Evolutionary conservation across 805 yeast species (phyloP).

Genomic region (Candida rishiriensis): DNA sequence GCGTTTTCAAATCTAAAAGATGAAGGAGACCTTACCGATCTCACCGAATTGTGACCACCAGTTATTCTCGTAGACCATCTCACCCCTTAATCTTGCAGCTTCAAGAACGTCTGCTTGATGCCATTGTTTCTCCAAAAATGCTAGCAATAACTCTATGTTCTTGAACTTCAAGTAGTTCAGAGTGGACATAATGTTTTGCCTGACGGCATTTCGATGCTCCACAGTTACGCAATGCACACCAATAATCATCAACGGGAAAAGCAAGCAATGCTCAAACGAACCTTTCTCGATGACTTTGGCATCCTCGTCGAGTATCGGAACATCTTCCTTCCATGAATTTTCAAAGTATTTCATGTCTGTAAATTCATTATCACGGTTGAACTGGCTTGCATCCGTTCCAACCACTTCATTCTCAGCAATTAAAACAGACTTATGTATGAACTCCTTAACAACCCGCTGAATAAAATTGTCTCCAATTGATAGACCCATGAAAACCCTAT

Average conservation of each 20-base stretch:
- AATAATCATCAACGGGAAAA: conserved; percentile 22
- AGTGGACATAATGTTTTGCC: conserved; percentile 9
- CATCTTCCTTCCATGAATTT: not conserved
- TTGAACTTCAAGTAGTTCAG: conserved; percentile 18
- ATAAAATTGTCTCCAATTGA: conserved; percentile 8
- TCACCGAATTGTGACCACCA: conserved; percentile 16
- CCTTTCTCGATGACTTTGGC: not conserved
- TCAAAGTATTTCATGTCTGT: not conserved
- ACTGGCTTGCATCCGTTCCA: too few relatives aligned
- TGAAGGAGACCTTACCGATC: conserved; percentile 11
- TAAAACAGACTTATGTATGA: conserved; percentile 5
- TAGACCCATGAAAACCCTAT: conserved; percentile 12
- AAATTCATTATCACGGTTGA: not conserved
- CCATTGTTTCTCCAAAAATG: conserved; percentile 20
- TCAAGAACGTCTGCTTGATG: not conserved
- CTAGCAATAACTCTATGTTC: conserved; percentile 14
- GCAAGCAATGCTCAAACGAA: conserved; percentile 22
- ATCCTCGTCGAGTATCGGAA: not conserved
- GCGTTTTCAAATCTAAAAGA: conserved; percentile 6
- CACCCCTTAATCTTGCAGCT: too few relatives aligned
- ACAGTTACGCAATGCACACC: conserved; percentile 19
- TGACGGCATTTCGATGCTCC: conserved; percentile 12
- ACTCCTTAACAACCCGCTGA: conserved; percentile 14
- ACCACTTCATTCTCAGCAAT: not conserved
- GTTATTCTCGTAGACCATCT: not conserved